Evolutionary conservation across 805 yeast species (phyloP), one percentile per base, ranked within the genome.

Genomic region (Kurtzmaniella cleridarum): DNA sequence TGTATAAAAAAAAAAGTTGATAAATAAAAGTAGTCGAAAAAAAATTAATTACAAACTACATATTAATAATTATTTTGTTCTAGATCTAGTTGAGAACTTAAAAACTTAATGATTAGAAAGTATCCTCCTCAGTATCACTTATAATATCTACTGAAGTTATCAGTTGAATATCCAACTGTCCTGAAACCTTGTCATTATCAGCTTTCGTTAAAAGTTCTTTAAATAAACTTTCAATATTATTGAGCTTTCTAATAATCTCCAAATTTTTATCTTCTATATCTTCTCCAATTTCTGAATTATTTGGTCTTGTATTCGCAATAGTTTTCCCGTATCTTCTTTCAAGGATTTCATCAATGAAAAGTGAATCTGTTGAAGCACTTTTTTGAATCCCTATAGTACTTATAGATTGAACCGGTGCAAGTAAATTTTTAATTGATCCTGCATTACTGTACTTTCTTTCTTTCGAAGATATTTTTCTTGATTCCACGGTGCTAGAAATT

Each of bases 341-440:
- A 18, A 63, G 43, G 15, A 59, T 44, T 34, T 62, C 68, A 37
- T 64, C 69, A 32, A 62, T 56, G 35, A 63, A 60, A 27, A 62
- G 42, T 17, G 66, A 60, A 41, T 65, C 71, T 30, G 66, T 62
- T 38, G 68, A 65, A 32, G 67, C 69, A 29, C 65, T 62, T 29
- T 63, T 53, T 36, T 62, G 54, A 35, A 61, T 62, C 3, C 59
- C 59, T 29, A 65, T 42, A 1, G 70, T 64, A 23, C 58, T 52
- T 11, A 61, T 58, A 5, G 69, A 63, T 34, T 55, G 55, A 17
- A 54, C 54, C 6, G 61, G 65, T 1, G 44, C 42, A 15, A 62
- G 43, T 15, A 24, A 15, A 24, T 41, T 40, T 18, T 36, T 34
- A 18, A 23, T 35, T 15, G 34, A 28, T 29, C 32, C 26, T 20